These are phyloP conservation scores for Russula vinacea DNA, from an alignment of 768 basidiomycete genomes.

Conservation along the genomic window DNA sequence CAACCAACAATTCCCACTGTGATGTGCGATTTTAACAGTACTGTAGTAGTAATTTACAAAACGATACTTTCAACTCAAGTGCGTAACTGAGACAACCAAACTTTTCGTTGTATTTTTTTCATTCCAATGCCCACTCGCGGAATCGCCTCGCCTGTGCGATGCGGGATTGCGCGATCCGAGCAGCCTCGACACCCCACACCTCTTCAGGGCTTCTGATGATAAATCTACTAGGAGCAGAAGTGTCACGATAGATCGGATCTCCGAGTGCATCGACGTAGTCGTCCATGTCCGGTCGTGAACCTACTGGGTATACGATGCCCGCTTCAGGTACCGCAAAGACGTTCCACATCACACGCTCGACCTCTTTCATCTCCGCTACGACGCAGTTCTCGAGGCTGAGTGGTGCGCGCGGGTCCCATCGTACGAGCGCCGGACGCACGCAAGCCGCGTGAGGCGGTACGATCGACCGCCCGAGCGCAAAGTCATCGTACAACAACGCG, in stretches of 20 bases:
- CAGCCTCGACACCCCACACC: constrained; percentile 23
- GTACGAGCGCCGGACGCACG: constrained; percentile 64
- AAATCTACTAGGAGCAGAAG: neutral
- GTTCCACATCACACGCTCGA: constrained; percentile 57
- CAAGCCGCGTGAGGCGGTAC: constrained; percentile 78
- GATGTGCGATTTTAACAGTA: too few relatives aligned
- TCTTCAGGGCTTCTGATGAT: constrained; percentile 18
- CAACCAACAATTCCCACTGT: too few relatives aligned
- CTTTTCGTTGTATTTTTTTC: neutral
- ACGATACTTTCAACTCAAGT: too few relatives aligned
- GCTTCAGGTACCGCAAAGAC: constrained; percentile 37
- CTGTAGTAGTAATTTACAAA: too few relatives aligned
- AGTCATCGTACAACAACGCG: constrained; percentile 80
- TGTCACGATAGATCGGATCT: constrained; percentile 26
- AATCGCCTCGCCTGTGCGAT: constrained; percentile 17
- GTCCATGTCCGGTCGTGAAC: neutral
- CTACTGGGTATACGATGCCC: too few relatives aligned
- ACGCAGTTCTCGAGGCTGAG: constrained; percentile 80
- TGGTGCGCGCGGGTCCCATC: constrained; percentile 72
- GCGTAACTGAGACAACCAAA: neutral
- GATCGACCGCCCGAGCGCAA: constrained; percentile 73
- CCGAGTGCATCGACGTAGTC: constrained; percentile 33
- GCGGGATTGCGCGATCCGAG: constrained; percentile 7
- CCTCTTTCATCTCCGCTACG: constrained; percentile 75
- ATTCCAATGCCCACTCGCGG: constrained; percentile 20